Evolutionary conservation across 2,329 filamentous ascomycete species (phyloP).

Genomic region (Hymenoscyphus infarciens): DNA sequence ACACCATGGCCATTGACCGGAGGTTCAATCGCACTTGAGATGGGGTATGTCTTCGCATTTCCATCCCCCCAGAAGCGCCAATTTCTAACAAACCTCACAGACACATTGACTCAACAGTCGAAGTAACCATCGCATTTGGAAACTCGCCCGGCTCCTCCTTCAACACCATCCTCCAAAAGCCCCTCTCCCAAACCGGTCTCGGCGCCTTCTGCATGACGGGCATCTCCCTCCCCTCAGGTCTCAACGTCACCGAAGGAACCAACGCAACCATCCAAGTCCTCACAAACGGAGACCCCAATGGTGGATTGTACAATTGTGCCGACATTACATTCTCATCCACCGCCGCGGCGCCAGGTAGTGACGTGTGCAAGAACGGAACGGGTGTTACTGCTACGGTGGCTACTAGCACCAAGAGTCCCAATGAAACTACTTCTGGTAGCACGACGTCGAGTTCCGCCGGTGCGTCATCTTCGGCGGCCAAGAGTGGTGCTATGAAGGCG

Average conservation of each 20-base stretch:
- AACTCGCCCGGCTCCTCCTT: constrained; percentile 24
- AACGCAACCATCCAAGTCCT: constrained; percentile 69
- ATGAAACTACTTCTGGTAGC: constrained; percentile 12
- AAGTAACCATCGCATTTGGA: constrained; percentile 29
- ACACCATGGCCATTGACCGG: constrained; percentile 46
- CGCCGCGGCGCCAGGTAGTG: constrained; percentile 43
- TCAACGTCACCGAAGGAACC: constrained; percentile 54
- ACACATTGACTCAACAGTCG: constrained; percentile 38
- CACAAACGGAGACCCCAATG: constrained; percentile 55
- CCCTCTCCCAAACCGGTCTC: constrained; percentile 25
- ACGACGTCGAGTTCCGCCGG: constrained; percentile 10
- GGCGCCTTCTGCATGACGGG: constrained; percentile 65
- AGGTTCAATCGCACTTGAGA: constrained; percentile 49
- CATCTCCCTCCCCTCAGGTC: constrained; percentile 49
- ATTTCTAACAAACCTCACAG: constrained; percentile 22
- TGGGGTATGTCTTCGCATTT: constrained; percentile 35
- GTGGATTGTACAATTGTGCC: constrained; percentile 71
- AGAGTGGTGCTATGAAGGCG: constrained; percentile 3
- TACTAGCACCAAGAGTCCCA: constrained; percentile 13
- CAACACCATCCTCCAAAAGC: constrained; percentile 26
- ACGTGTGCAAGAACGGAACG: constrained; percentile 54
- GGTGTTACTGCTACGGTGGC: constrained; percentile 45
- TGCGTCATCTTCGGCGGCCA: background rate
- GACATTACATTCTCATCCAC: constrained; percentile 64
- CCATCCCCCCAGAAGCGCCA: background rate